Conservation (phyloP, 306 rosid species). For the Coriaria nepalensis region DNA sequence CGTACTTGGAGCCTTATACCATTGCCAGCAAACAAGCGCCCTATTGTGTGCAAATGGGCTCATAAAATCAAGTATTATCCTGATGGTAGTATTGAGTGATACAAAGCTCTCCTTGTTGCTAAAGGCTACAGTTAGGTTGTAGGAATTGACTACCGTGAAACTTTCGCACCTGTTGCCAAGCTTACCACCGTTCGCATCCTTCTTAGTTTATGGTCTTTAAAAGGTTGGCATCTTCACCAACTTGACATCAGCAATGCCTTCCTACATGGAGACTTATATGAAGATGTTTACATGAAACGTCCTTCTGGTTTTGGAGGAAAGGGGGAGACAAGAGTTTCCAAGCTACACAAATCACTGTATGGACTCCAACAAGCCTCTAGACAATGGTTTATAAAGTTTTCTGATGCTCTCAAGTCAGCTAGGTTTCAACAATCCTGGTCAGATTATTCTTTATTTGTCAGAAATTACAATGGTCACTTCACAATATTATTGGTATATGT, state of each 20-base stretch:
- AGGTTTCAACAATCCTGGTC: background rate
- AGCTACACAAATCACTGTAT: background rate
- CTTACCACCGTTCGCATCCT: no score
- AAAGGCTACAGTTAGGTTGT: background rate
- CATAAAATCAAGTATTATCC: background rate
- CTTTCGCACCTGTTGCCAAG: no score
- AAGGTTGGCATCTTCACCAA: no score
- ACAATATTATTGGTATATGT: background rate
- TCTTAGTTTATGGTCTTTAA: no score
- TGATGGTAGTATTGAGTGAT: background rate
- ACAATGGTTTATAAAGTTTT: background rate
- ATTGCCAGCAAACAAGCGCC: background rate
- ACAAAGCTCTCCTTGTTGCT: background rate
- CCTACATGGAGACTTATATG: no score
- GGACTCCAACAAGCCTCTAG: background rate
- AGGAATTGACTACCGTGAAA: no score
- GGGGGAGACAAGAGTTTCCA: background rate
- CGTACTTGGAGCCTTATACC: background rate
- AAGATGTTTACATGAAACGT: no score
- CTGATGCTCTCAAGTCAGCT: background rate
- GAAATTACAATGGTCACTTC: background rate
- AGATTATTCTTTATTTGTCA: no score
- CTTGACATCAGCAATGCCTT: no score
- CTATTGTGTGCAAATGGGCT: background rate
- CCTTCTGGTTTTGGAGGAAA: no score